Evolutionary conservation across 2,329 filamentous ascomycete genomes (phyloP).

Genomic region (Aspergillus sp.): DNA sequence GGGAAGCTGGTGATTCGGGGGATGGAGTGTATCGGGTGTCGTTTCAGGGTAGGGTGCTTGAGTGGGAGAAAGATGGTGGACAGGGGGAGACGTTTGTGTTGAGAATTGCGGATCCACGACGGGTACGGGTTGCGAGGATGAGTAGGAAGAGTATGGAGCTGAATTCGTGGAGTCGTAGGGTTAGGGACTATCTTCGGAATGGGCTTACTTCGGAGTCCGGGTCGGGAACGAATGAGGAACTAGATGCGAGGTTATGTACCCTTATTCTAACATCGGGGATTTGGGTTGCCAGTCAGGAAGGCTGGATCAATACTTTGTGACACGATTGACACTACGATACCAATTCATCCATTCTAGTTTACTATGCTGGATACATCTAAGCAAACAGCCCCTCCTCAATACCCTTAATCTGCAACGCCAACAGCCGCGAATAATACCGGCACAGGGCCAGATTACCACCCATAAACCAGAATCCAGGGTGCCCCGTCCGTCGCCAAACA

Average conservation of each 20-base stretch:
- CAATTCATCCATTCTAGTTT: neutral
- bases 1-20: neutral
- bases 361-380: no score
- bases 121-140: neutral
- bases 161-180: constrained; percentile 15
- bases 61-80: constrained; percentile 8
- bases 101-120: constrained; percentile 1
- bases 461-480: constrained; percentile 62
- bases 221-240: constrained; percentile 6
- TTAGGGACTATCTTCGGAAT: constrained; percentile 12
- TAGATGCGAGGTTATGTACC: constrained; percentile 23
- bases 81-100: constrained; percentile 9
- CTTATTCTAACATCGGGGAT: constrained; percentile 25
- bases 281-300: constrained; percentile 22
- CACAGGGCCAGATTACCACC: constrained; percentile 60
- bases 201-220: neutral
- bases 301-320: constrained; percentile 15
- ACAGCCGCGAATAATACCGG: constrained; percentile 52
- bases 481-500: constrained; percentile 56
- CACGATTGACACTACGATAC: neutral
- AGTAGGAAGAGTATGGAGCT: constrained; percentile 1
- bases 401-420: constrained; percentile 48
- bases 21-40: neutral
- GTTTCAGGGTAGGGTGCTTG: neutral
- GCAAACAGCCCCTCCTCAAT: constrained; percentile 24